A percentile compares a stretch with the other conserved stretches of the same genome.
Conservation (phyloP, 768 basidiomycete genomes). For the Phlebiopsis gigantea region DNA sequence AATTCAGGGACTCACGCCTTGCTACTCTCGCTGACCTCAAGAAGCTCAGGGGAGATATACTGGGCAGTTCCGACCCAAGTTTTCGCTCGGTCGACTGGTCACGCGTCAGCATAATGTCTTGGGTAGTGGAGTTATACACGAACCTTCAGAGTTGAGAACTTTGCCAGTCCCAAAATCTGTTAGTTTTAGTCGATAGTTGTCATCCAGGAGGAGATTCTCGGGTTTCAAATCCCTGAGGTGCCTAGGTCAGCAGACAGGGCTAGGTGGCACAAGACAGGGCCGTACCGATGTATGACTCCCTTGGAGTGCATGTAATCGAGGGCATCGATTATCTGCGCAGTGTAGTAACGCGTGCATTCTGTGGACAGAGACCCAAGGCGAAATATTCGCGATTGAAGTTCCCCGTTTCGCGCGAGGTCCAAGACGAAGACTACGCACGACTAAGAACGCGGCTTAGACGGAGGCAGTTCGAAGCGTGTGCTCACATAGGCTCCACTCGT, state of each 20-base stretch:
- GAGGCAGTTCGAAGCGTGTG: background rate
- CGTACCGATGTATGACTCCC: constrained; percentile 81
- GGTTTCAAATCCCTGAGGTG: constrained; percentile 68
- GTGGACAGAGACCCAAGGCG: constrained; percentile 84
- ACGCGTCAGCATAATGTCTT: constrained; percentile 13
- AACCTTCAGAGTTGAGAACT: constrained; percentile 53
- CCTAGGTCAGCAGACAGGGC: background rate
- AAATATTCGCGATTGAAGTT: constrained; percentile 67
- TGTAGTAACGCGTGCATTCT: constrained; percentile 73
- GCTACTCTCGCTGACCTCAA: constrained; percentile 68
- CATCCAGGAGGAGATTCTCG: constrained; percentile 88
- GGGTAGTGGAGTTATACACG: constrained; percentile 22
- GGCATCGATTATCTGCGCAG: constrained; percentile 86
- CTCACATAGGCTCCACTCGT: constrained; percentile 79
- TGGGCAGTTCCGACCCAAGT: constrained; percentile 90
- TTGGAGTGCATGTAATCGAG: constrained; percentile 87
- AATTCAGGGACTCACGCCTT: constrained; percentile 49
- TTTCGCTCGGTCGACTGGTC: constrained; percentile 45
- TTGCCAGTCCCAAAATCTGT: constrained; percentile 96
- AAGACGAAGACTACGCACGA: constrained; percentile 63
- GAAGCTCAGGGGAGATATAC: constrained; percentile 84
- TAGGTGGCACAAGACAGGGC: background rate
- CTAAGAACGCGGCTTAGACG: constrained; percentile 1
- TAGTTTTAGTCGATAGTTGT: constrained; percentile 83
- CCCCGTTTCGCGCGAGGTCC: constrained; percentile 72